Evolutionary conservation across 179 eudicot species (phyloP).

Genomic region (Actinidia chinensis): DNA sequence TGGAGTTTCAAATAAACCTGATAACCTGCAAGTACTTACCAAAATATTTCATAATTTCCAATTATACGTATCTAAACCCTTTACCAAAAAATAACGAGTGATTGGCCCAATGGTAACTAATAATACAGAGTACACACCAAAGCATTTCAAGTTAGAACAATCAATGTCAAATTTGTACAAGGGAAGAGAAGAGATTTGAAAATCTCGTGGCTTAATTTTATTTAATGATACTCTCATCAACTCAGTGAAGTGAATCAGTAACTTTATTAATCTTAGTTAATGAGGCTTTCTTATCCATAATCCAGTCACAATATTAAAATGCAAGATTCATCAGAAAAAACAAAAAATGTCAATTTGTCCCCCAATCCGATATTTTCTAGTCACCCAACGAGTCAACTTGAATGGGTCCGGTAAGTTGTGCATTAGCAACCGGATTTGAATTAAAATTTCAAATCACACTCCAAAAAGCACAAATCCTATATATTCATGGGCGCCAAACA

Average conservation of each 20-base stretch:
- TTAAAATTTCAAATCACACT: too few relatives aligned
- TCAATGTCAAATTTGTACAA: not conserved
- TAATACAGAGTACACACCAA: constrained; percentile 5
- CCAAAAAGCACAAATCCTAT: too few relatives aligned
- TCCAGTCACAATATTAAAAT: not conserved
- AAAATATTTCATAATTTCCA: not conserved
- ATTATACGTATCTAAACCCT: not conserved
- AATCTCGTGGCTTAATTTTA: too few relatives aligned
- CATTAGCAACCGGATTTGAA: constrained; percentile 13
- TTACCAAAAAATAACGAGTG: not conserved
- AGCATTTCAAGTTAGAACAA: not conserved
- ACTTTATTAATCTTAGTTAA: not conserved
- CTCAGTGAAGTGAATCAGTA: not conserved
- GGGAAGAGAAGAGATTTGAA: not conserved
- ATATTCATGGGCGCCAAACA: constrained; percentile 12
- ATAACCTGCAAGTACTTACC: too few relatives aligned
- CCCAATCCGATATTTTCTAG: not conserved
- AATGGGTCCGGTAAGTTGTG: too few relatives aligned
- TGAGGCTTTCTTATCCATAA: not conserved
- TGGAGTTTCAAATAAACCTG: constrained; percentile 89
- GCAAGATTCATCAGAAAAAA: too few relatives aligned
- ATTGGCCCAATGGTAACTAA: not conserved
- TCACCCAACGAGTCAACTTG: too few relatives aligned
- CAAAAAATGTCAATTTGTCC: not conserved
- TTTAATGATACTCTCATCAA: constrained; percentile 3